Percentiles rank a stretch among this genome's conserved stretches.
These are phyloP conservation scores for Pleodorina starrii DNA, from an alignment of 139 green algal genomes.

Conservation along the genomic window DNA sequence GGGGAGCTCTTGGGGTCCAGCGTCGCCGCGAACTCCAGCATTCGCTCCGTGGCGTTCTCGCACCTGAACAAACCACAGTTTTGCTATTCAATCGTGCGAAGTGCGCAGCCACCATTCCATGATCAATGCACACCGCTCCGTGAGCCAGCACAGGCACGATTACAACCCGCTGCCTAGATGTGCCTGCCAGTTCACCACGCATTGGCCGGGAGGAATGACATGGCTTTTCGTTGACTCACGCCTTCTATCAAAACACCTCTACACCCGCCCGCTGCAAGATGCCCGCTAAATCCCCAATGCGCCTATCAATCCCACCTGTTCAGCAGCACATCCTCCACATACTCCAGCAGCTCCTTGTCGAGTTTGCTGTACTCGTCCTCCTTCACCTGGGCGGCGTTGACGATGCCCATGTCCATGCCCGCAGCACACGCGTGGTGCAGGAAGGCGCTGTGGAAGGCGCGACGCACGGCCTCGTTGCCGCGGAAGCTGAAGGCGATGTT, in stretches of 20 bases:
- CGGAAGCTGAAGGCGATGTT: constrained; percentile 99
- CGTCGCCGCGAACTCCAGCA: constrained; percentile 90
- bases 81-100: too few species aligned
- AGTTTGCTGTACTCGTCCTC: constrained; percentile 96
- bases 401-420: constrained; percentile 99
- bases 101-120: too few species aligned
- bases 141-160: too few species aligned
- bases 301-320: constrained; percentile 84
- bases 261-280: too few species aligned
- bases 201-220: too few species aligned
- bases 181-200: too few species aligned
- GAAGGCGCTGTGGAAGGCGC: constrained; percentile 96
- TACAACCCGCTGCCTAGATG: too few species aligned
- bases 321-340: constrained; percentile 98
- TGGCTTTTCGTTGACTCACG: too few species aligned
- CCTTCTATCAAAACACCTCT: too few species aligned
- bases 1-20: constrained; percentile 57
- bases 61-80: too few species aligned
- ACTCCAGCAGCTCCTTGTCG: constrained; percentile 97
- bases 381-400: constrained; percentile 95
- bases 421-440: constrained; percentile 94
- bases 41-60: constrained; percentile 96
- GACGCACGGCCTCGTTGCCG: constrained; percentile 95
- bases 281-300: too few species aligned
- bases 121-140: too few species aligned